Evolutionary conservation across 2,329 filamentous ascomycete species (phyloP), one percentile per base, ranked within the genome.

Genomic region (Ilyonectria destructans): DNA sequence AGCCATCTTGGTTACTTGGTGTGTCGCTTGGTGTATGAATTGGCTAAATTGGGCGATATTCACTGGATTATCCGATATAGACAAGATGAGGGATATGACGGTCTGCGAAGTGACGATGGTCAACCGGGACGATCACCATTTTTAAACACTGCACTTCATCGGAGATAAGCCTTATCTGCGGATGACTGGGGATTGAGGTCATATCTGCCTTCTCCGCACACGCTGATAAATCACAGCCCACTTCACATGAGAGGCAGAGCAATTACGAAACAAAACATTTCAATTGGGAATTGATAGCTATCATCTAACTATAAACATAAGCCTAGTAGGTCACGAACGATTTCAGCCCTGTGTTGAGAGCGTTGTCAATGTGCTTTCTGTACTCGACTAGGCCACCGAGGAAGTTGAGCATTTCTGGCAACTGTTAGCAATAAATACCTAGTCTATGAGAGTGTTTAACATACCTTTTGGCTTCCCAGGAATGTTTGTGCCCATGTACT

Each of bases 131-230:
- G 2, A 51, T 51, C 9, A 13, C n/a, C 8, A 7, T 19, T 33
- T 52, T 52, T n/a, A 51, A 49, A 17, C 15, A 6, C 17, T 52
- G 17, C 12, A 5, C 49, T 33, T 7, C 4, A 33, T 33, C 49
- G 49, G 49, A 33, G 49, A 19, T 52, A 52, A 52, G 49, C 17
- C 29, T 52, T 52, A 52, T 33, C 29, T 12, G 9, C 49, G 49
- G 6, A 26, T 49, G 23, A 29, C 4, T 17, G n/a, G 17, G 7
- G 12, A 21, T 8, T 15, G 29, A 9, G 2, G 49, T 31, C 26
- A 31, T 21, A 29, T 23, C 13, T 51, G 15, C 23, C 6, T n/a
- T 51, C 48, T 51, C 48, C 23, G 6, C 23, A 51, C 23, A 51
- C 19, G 48, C 48, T 51, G 48, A 51, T 51, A n/a, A 51, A 51